Conservation (phyloP, 78 protist genomes). For the Ministeria vibrans region DNA sequence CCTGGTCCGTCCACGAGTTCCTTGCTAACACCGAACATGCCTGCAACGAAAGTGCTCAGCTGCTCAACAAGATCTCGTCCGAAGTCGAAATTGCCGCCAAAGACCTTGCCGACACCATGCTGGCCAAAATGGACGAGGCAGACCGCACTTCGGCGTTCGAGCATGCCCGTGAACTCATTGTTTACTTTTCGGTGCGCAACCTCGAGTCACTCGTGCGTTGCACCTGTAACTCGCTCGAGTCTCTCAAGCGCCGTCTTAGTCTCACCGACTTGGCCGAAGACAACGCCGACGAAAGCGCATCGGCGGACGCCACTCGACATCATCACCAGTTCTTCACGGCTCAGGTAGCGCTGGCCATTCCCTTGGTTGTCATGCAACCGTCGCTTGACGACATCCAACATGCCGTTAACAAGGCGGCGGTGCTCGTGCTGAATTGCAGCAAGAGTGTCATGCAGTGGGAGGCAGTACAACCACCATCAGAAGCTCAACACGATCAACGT, state of each 20-base stretch:
- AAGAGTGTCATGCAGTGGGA: slow-evolving; percentile 34
- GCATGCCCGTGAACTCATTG: not conserved
- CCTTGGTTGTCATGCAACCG: slow-evolving; percentile 46
- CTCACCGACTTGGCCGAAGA: not conserved
- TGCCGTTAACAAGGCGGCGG: slow-evolving; percentile 44
- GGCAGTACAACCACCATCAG: too few species aligned
- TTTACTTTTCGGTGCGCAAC: not conserved
- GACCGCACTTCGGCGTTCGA: not conserved
- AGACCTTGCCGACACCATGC: not conserved
- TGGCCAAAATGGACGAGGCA: not conserved
- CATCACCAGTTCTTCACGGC: slow-evolving; percentile 49
- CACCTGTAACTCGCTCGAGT: not conserved
- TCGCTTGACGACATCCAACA: slow-evolving; percentile 41
- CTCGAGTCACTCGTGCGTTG: not conserved
- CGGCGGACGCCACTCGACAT: not conserved
- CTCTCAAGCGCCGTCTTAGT: not conserved
- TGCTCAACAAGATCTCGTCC: slow-evolving; percentile 22
- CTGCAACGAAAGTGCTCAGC: not conserved
- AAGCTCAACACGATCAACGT: too few species aligned
- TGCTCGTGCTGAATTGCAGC: slow-evolving; percentile 16
- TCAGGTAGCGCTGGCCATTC: slow-evolving; percentile 42
- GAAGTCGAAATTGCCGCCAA: not conserved
- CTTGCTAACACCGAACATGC: slow-evolving; percentile 18
- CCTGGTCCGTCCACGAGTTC: slow-evolving; percentile 45
- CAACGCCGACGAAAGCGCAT: not conserved